Base-by-base conservation (phyloP, 2,329 filamentous ascomycete species). In the Mariannaea sp. region DNA sequence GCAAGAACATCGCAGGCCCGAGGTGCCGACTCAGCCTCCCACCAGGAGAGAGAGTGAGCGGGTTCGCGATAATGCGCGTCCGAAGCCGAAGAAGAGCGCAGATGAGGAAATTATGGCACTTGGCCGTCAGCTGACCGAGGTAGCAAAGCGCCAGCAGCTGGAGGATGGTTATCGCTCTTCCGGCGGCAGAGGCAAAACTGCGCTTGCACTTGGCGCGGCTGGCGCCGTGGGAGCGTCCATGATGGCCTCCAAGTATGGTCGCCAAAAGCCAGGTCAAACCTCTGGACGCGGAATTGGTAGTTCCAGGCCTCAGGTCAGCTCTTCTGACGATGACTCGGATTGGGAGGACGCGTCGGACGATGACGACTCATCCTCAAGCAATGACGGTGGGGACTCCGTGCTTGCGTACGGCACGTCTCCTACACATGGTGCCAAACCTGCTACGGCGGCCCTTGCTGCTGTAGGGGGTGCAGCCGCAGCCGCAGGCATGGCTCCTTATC, bases 271-370 rank as follows among this genome's bases (percentile, higher is more conserved):
- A 35, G 68, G 70, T 19, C 29, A 42, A 20, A 65, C 64, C 32
- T 58, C 64, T 38, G 66, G 63, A 32, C 75, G 73, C 19, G 76
- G 75, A 10, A 57, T 73, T 20, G 73, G 69, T 27, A 71, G 68
- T 57, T 79, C 77, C 8, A 80, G 71, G 61, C 68, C 71, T 5
- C 68, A 68, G 26, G 68, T 68, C 17, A 67, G 70, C n/a, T 67
- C 67, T 16, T 65, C 71, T 57, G 56, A 75, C 43, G 80, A 79
- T 26, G 78, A 83, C 35, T 75, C 75, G 1, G 80, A 82, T 50
- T 84, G 81, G 81, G 81, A 84, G 66, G 81, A 80, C 39, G 78
- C 80, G 20, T 81, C 78, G 5, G 78, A 80, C 39, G 77, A 80
- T 40, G 77, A 79, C 40, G 71, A 71, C 49, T 73, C 73, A 44